Conservation (phyloP, 1,284 basidiomycete species). For the Rhodotorula sp. region DNA sequence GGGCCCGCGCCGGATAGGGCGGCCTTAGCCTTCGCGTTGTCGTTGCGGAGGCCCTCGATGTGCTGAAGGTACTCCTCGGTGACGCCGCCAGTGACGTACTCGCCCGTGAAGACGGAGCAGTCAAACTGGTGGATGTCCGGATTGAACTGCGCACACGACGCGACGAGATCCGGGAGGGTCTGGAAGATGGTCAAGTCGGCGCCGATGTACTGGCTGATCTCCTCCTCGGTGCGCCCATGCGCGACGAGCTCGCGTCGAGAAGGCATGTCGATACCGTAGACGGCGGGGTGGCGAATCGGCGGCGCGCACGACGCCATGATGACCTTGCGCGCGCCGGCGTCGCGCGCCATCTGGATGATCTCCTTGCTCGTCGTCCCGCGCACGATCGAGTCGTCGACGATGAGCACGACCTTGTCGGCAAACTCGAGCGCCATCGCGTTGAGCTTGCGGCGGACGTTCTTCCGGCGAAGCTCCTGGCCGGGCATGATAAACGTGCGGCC, state of each 20-base stretch:
- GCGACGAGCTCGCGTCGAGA: slow-evolving; percentile 92
- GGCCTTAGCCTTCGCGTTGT: slow-evolving; percentile 68
- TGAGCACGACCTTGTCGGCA: slow-evolving; percentile 82
- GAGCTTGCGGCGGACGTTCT: slow-evolving; percentile 93
- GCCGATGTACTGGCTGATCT: slow-evolving; percentile 82
- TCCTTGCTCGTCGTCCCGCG: slow-evolving; percentile 98
- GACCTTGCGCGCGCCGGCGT: slow-evolving; percentile 97
- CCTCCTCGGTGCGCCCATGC: slow-evolving; percentile 70
- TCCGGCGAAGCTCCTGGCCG: slow-evolving; percentile 88
- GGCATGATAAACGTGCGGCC: slow-evolving; percentile 99
- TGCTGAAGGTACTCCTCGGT: slow-evolving; percentile 77
- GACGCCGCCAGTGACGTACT: slow-evolving; percentile 96
- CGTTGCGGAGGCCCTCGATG: slow-evolving; percentile 77
- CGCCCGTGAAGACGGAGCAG: slow-evolving; percentile 96
- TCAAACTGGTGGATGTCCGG: slow-evolving; percentile 78
- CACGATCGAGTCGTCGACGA: slow-evolving; percentile 99
- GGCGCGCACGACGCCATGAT: slow-evolving; percentile 97
- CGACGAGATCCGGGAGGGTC: slow-evolving; percentile 83
- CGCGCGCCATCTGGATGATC: slow-evolving; percentile 99
- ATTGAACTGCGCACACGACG: slow-evolving; percentile 87
- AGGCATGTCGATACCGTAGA: slow-evolving; percentile 99
- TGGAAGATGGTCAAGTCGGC: slow-evolving; percentile 98
- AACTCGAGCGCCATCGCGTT: slow-evolving; percentile 99
- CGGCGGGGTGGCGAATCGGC: slow-evolving; percentile 90
- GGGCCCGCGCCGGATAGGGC: slow-evolving; percentile 5